Evolutionary conservation across 805 yeast genomes (phyloP).

Genomic region (Candida loeiensis): DNA sequence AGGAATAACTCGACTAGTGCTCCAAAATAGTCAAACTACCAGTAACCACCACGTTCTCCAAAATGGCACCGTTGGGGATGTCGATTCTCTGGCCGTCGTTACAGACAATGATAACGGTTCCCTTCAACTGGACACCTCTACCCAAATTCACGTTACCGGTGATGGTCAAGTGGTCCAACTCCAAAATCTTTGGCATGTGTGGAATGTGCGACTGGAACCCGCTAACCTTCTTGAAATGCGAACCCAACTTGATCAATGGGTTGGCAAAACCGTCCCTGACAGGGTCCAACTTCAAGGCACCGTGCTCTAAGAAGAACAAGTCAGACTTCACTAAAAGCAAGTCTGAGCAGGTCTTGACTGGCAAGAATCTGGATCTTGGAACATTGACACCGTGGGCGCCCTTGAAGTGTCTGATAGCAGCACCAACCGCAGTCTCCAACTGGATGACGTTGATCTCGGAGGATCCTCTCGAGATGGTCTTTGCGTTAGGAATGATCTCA

Average conservation of each 20-base stretch:
- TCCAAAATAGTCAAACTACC: slow-evolving; percentile 94
- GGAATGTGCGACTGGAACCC: slow-evolving; percentile 87
- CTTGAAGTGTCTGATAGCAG: slow-evolving; percentile 93
- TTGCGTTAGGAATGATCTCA: slow-evolving; percentile 95
- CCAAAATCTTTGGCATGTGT: slow-evolving; percentile 94
- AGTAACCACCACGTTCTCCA: slow-evolving; percentile 95
- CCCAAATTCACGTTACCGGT: slow-evolving; percentile 96
- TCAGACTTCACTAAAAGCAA: slow-evolving; percentile 92
- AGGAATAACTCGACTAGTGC: slow-evolving; percentile 43
- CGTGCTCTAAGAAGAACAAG: slow-evolving; percentile 85
- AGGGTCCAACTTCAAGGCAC: slow-evolving; percentile 80
- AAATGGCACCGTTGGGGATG: slow-evolving; percentile 91
- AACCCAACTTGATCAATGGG: slow-evolving; percentile 93
- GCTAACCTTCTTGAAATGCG: slow-evolving; percentile 92
- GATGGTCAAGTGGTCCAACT: slow-evolving; percentile 93
- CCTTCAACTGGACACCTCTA: slow-evolving; percentile 84
- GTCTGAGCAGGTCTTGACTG: slow-evolving; percentile 97
- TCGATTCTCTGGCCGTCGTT: slow-evolving; percentile 96
- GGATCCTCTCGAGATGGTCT: slow-evolving; percentile 74
- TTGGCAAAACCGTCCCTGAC: slow-evolving; percentile 85
- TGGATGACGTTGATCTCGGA: slow-evolving; percentile 83
- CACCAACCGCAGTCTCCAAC: slow-evolving; percentile 98
- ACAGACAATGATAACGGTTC: slow-evolving; percentile 96
- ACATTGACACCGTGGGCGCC: slow-evolving; percentile 98
- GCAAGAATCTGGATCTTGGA: slow-evolving; percentile 96